A percentile compares a stretch with the other conserved stretches of the same genome.
phyloP scores from a whole-genome alignment of 2,329 filamentous ascomycete genomes.

The Beauveria caledonica region DNA sequence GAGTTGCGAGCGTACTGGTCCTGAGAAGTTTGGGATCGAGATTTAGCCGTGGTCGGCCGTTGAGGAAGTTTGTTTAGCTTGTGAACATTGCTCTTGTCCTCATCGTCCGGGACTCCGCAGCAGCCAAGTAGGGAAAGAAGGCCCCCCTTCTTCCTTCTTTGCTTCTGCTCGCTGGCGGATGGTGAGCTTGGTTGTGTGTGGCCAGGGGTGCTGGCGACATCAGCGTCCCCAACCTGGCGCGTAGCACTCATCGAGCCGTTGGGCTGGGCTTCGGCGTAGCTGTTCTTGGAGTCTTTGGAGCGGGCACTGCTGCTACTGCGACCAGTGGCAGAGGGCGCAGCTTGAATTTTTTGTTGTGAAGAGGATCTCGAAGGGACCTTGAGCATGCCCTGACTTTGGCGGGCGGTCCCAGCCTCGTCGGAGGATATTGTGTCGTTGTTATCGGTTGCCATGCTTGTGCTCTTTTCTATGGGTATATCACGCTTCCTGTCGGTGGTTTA shows the following conservation, averaged over 20 bases:
- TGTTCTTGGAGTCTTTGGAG: slow-evolving; percentile 58
- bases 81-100: slow-evolving; percentile 44
- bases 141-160: slow-evolving; percentile 48
- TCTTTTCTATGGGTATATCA: slow-evolving; percentile 24
- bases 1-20: slow-evolving; percentile 37
- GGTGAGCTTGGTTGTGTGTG: slow-evolving; percentile 46
- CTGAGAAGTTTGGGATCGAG: slow-evolving; percentile 43
- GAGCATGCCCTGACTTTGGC: slow-evolving; percentile 45
- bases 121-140: slow-evolving; percentile 56
- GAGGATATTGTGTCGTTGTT: slow-evolving; percentile 33
- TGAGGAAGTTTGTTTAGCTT: slow-evolving; percentile 50
- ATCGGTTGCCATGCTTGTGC: slow-evolving; percentile 31
- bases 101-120: slow-evolving; percentile 55
- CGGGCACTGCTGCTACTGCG: slow-evolving; percentile 54
- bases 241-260: slow-evolving; percentile 63
- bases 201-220: slow-evolving; percentile 40
- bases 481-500: slow-evolving; percentile 24
- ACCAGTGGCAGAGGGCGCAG: slow-evolving; percentile 50
- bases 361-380: slow-evolving; percentile 55
- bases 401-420: slow-evolving; percentile 34
- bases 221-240: slow-evolving; percentile 46
- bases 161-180: slow-evolving; percentile 37
- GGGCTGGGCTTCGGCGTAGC: slow-evolving; percentile 53
- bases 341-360: slow-evolving; percentile 48
- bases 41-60: slow-evolving; percentile 45